Percentiles rank a stretch among this genome's conserved stretches.
phyloP scores from a whole-genome alignment of 2,329 filamentous ascomycete genomes.

The Neofusicoccum kwambonambiense region DNA sequence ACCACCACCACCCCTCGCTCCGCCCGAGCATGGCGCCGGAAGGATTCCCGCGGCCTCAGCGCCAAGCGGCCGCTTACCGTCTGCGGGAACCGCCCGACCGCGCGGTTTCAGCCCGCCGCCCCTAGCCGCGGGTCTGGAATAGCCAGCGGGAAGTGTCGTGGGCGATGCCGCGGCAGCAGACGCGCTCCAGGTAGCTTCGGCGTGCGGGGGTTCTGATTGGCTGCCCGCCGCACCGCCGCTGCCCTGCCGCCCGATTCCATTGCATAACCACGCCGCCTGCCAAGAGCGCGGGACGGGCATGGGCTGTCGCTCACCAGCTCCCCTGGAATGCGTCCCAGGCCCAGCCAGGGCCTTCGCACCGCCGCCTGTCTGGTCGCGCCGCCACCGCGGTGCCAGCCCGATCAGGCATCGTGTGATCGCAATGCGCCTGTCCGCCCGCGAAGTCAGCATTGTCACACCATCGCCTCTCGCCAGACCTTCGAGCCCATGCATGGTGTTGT shows the following conservation, averaged over 20 bases:
- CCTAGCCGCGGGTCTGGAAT: too few relatives aligned
- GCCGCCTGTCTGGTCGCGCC: too few relatives aligned
- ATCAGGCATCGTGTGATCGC: too few relatives aligned
- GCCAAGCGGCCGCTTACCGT: slow-evolving; percentile 1
- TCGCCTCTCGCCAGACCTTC: background rate
- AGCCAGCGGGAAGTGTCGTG: too few relatives aligned
- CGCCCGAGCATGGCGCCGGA: background rate
- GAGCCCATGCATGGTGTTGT: background rate
- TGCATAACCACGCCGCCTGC: background rate
- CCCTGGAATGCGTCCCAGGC: too few relatives aligned
- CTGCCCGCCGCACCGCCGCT: background rate
- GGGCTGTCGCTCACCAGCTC: background rate
- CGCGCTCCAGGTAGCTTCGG: slow-evolving; percentile 10
- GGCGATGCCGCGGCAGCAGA: too few relatives aligned
- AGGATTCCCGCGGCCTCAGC: background rate
- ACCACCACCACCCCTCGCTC: too few relatives aligned
- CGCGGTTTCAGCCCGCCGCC: background rate
- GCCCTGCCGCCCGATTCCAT: background rate
- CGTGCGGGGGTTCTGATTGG: slow-evolving; percentile 11
- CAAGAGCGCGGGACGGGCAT: background rate
- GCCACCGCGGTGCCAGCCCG: too few relatives aligned
- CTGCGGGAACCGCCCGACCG: background rate
- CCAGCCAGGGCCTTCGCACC: too few relatives aligned
- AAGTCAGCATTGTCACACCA: background rate
- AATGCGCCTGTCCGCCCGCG: too few relatives aligned